phyloP scores from a whole-genome alignment of 1,139 yeast genomes.

The Sugiyamaella paludigena region DNA sequence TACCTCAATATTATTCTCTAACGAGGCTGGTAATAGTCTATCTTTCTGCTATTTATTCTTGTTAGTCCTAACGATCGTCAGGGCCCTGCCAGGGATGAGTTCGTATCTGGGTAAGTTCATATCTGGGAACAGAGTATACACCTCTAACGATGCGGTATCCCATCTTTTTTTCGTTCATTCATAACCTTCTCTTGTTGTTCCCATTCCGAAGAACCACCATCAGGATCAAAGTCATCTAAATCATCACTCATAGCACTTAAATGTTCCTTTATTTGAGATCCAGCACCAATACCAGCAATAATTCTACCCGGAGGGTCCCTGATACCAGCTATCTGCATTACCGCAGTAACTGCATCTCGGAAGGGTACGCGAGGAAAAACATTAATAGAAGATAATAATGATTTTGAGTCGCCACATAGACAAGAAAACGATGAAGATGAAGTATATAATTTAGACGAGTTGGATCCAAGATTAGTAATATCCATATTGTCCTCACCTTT shows the following conservation, averaged over 20 bases:
- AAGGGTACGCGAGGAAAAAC: slow-evolving; percentile 30
- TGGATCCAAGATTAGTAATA: background rate
- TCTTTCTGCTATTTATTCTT: no score
- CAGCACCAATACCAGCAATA: slow-evolving; percentile 34
- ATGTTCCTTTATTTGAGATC: slow-evolving; percentile 33
- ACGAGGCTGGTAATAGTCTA: no score
- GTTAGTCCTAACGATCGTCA: no score
- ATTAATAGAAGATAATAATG: slow-evolving; percentile 19
- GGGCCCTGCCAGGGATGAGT: no score
- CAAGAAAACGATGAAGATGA: background rate
- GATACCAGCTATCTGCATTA: slow-evolving; percentile 35
- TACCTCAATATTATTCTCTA: no score
- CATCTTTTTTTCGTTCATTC: no score
- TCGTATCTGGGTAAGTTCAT: no score
- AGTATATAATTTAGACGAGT: slow-evolving; percentile 2
- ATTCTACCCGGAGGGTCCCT: slow-evolving; percentile 37
- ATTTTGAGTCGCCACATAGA: slow-evolving; percentile 13
- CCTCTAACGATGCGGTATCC: no score
- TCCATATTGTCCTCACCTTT: background rate
- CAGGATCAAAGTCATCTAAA: slow-evolving; percentile 31
- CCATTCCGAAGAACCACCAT: background rate
- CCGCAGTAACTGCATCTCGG: slow-evolving; percentile 28
- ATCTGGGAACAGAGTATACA: no score
- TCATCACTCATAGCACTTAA: slow-evolving; percentile 35
- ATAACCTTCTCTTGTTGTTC: no score